Conservation (phyloP, 345 rosid species). For the Reutealis trisperma region DNA sequence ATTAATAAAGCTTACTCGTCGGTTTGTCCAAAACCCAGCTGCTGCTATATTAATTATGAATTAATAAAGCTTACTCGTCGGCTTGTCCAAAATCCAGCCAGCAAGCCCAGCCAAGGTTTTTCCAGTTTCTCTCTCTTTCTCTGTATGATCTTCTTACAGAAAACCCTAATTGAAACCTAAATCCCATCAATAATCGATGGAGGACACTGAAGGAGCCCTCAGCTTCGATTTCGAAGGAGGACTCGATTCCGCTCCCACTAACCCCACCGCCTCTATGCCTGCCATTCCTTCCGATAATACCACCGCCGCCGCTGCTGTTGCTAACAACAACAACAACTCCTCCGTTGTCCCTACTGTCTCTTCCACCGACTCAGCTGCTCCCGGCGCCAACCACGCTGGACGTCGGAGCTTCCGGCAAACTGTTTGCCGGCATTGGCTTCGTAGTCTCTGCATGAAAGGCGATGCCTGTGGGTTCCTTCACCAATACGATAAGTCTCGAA, state of each 20-base stretch:
- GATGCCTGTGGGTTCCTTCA: slow-evolving; percentile 98
- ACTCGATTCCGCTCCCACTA: slow-evolving; percentile 63
- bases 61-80: neutral
- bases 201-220: slow-evolving; percentile 68
- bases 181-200: neutral
- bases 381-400: slow-evolving; percentile 33
- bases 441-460: slow-evolving; percentile 98
- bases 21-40: neutral
- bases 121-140: neutral
- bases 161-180: neutral
- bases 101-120: neutral
- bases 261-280: slow-evolving; percentile 59
- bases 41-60: no score
- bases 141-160: neutral
- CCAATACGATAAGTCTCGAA: slow-evolving; percentile 93
- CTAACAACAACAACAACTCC: slow-evolving; percentile 17
- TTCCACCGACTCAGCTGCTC: slow-evolving; percentile 24
- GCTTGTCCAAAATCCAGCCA: neutral
- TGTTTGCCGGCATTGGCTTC: slow-evolving; percentile 98
- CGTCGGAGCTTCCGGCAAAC: slow-evolving; percentile 96
- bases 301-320: neutral
- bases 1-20: neutral
- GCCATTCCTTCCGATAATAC: slow-evolving; percentile 47
- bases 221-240: slow-evolving; percentile 99
- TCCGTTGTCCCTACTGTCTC: slow-evolving; percentile 35